Evolutionary conservation across 148 eudicot species (phyloP), one percentile per base, ranked within the genome.

Genomic region (Amaranthus cruentus): DNA sequence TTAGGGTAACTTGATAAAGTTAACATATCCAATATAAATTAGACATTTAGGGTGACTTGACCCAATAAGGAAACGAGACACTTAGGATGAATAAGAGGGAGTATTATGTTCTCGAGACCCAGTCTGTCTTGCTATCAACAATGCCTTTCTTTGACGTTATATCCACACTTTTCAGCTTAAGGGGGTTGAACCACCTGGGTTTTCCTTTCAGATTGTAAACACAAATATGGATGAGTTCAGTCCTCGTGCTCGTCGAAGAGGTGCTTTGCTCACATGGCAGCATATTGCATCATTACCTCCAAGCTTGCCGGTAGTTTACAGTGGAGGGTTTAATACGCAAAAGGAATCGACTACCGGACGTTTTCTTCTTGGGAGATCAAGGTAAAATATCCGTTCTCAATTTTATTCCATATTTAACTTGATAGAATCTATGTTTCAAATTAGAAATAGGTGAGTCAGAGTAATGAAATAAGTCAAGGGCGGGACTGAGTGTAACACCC

Each of bases 261-360:
- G 98, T 84, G 97, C 98, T 78, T 82, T 95, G 74, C 89, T 95
- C 60, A 95, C 98, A 66, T 95, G 98, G 98, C 98, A 95, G 85
- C 98, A 95, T 76, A 90, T 95, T 55, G 98, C 98, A 8, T 95
- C 98, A 43, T 86, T 95, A 74, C 98, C 98, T 81, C 98, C 98
- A 70, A 88, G 82, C 87, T 83, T 95, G 80, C 93, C 98, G 12
- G 98, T 91, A 75, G 80, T 89, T 47, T 95, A 95, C 68, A 88
- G 97, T 85, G 98, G 98, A 77, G 98, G 98, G 66, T 95, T 95
- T 67, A 95, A 95, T 84, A 87, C 98, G 43, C 97, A 87, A 78
- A 95, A 95, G 83, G 98, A 95, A 81, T 91, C 98, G 75, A 95
- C 98, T 81, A 86, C 98, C 2, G 98, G 98, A 18, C 97, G 98